Base-by-base conservation (phyloP, 2,329 filamentous ascomycete species). In the Neofusicoccum sp. region DNA sequence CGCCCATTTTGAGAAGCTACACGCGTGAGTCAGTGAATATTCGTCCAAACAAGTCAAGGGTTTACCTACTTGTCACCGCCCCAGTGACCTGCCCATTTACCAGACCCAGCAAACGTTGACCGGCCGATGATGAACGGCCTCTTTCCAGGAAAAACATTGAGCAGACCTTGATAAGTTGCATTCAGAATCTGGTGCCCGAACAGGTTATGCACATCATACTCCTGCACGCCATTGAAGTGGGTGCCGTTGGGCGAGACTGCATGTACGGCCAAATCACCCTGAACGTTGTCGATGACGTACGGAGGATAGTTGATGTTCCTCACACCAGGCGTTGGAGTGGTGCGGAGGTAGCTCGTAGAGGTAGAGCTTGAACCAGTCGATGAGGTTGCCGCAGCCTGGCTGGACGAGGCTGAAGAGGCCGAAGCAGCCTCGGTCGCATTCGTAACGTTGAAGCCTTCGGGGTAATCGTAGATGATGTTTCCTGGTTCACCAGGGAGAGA, bases 191-290 rank as follows among this genome's bases (percentile, higher is more conserved):
- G 87, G 69, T 90, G 84, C 0, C 91, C 91, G 70, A 83, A 94
- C 1, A 95, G 77, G 71, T 91, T 95, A 80, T 96, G 92, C 31
- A 91, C 86, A 71, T 96, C 91, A 71, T 96, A 96, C 72, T 96
- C 89, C 44, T 85, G 74, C 1, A 86, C 81, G 3, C 90, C 91
- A 68, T 91, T 89, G 49, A 85, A 80, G 70, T 95, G 90, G 2
- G 89, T 92, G 0, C 91, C 89, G 69, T 95, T 92, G 0, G 91
- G 90, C 64, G 86, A 87, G 31, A 93, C 83, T 1, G 91, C 90
- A 69, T 91, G 87, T 2, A 88, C 87, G 14, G 86, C 88, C 28
- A 94, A 81, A 69, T 91, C 89, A 14, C 89, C 90, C 47, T 90
- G 83, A 44, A 87, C 84, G 72, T 93, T 85, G 73, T 93, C 87